Evolutionary conservation across 805 yeast genomes (phyloP).

Genomic region (Wickerhamiella vanderwaltii): DNA sequence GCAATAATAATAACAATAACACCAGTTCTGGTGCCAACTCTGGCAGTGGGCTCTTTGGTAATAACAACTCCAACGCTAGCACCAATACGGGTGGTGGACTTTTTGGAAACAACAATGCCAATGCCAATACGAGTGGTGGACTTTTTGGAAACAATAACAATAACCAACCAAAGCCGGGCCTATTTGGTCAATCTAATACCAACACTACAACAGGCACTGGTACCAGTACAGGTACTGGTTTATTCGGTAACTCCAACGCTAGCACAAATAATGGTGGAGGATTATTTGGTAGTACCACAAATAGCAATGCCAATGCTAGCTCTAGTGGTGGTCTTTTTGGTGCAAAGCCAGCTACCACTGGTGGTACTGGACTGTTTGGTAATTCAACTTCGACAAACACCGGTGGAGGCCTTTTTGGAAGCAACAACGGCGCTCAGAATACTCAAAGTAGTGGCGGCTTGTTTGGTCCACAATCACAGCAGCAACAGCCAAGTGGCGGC

Average conservation of each 20-base stretch:
- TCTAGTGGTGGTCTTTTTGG: slow-evolving; percentile 5
- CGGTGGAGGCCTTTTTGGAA: slow-evolving; percentile 7
- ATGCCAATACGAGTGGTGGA: slow-evolving; percentile 5
- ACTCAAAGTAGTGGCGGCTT: slow-evolving; percentile 14
- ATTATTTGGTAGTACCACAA: not conserved
- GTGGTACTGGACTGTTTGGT: slow-evolving; percentile 11
- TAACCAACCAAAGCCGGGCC: slow-evolving; percentile 19
- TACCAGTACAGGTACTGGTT: slow-evolving; percentile 14
- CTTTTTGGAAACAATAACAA: slow-evolving; percentile 27
- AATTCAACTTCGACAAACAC: slow-evolving; percentile 4
- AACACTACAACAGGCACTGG: slow-evolving; percentile 16
- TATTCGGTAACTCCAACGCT: slow-evolving; percentile 6
- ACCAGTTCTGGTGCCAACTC: not conserved
- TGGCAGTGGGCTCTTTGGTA: slow-evolving; percentile 6
- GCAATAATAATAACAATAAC: slow-evolving; percentile 9
- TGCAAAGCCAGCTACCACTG: slow-evolving; percentile 7
- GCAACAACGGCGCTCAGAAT: not conserved
- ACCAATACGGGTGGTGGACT: not conserved
- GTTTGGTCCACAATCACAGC: slow-evolving; percentile 16
- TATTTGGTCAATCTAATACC: slow-evolving; percentile 20
- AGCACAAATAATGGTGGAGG: not conserved
- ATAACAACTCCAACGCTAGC: not conserved
- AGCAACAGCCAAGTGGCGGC: slow-evolving; percentile 19
- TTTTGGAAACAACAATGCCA: slow-evolving; percentile 8
- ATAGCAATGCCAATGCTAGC: not conserved